Evolutionary conservation across 495 filamentous ascomycete genomes (phyloP), one percentile per base, ranked within the genome.

Genomic region (Staphylotrichum longicolle): DNA sequence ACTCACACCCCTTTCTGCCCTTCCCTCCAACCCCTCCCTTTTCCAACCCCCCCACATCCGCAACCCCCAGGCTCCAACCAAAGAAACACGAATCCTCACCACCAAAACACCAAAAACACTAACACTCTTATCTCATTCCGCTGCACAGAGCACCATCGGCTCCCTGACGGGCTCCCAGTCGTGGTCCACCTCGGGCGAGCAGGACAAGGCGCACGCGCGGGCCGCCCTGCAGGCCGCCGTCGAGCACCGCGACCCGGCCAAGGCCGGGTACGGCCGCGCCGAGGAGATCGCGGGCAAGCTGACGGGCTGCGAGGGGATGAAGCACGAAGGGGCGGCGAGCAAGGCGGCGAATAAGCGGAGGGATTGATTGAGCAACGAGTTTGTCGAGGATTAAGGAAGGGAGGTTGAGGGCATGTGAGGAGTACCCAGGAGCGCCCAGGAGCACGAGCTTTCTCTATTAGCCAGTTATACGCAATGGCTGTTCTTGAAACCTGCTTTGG

Each of bases 251-350:
- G 72, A 81, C 61, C 70, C 75, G 4, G 61, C 68, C 14, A 60
- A 66, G 7, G 59, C 68, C 32, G 78, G 78, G 3, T 80, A 70
- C 54, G 78, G 78, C n/a, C 70, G 72, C 34, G 69, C 66, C 30
- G 78, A 81, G 55, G 74, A 80, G 72, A 68, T 76, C 32, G 68
- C 77, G 0, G 78, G 78, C 7, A 61, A 73, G 61, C 60, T 70
- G 15, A 73, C 73, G 2, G 78, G 78, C 0, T 81, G 78, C 55
- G 75, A 77, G 67, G 78, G 78, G 6, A 81, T 80, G 78, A 60
- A 65, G 53, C 63, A 76, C 35, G 78, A 80, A 61, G 78, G 78
- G 3, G 71, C 63, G 7, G 74, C 72, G 7, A 79, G 77, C n/a
- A 52, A 53, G 46, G 33, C 12, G 30, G 48, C 33, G 48, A 35